Percentiles rank a stretch among this genome's conserved stretches.
These are phyloP conservation scores for Malbranchea cinnamomea DNA, from an alignment of 2,329 filamentous ascomycete genomes.

Conservation along the genomic window DNA sequence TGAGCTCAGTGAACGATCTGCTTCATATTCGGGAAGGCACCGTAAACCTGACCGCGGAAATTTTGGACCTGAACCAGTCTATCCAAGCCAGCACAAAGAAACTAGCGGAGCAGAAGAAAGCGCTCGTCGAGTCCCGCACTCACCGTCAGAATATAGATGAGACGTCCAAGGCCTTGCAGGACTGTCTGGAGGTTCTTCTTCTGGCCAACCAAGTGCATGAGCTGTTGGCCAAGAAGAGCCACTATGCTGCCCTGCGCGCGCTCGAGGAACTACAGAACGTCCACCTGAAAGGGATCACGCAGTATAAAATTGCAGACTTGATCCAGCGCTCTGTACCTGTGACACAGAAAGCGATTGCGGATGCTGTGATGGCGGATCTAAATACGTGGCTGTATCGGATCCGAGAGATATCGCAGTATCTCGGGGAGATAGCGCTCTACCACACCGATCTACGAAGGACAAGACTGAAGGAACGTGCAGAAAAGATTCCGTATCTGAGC, in stretches of 20 bases:
- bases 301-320: constrained; percentile 87
- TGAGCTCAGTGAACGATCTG: constrained; percentile 85
- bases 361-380: constrained; percentile 90
- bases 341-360: constrained; percentile 82
- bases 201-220: constrained; percentile 92
- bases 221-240: constrained; percentile 78
- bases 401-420: constrained; percentile 85
- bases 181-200: constrained; percentile 81
- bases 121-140: constrained; percentile 77
- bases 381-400: constrained; percentile 96
- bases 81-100: constrained; percentile 93
- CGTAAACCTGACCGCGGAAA: constrained; percentile 74
- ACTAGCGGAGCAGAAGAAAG: constrained; percentile 85
- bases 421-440: constrained; percentile 93
- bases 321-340: constrained; percentile 92
- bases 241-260: constrained; percentile 86
- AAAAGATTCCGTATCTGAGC: constrained; percentile 57
- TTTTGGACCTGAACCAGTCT: constrained; percentile 80
- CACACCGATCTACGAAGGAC: constrained; percentile 78
- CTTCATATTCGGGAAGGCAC: constrained; percentile 83
- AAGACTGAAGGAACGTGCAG: constrained; percentile 67
- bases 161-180: constrained; percentile 71
- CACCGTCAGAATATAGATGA: constrained; percentile 94
- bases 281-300: constrained; percentile 82
- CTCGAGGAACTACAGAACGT: constrained; percentile 94